A percentile compares a stretch with the other conserved stretches of the same genome.
Conservation (phyloP, 176 grass and related monocot genomes). For the Musa schizocarpa region DNA sequence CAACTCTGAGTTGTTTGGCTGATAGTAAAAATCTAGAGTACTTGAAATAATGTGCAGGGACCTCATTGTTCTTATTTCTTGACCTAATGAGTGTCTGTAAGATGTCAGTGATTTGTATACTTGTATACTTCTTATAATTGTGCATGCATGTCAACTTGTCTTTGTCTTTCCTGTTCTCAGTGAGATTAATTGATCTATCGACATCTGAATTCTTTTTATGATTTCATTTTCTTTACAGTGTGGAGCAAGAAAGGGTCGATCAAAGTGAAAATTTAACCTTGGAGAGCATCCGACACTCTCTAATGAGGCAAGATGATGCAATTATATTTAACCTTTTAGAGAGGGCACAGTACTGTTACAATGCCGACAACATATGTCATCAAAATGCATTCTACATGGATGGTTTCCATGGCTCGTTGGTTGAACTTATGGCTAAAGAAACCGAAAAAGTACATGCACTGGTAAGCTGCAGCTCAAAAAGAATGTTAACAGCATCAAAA, state of each 20-base stretch:
- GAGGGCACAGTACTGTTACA: slow-evolving; percentile 78
- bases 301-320: slow-evolving; percentile 95
- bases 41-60: not conserved
- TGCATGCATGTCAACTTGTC: not conserved
- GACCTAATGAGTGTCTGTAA: not conserved
- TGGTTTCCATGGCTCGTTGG: slow-evolving; percentile 67
- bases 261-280: slow-evolving; percentile 72
- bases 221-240: slow-evolving; percentile 22
- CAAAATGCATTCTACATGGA: slow-evolving; percentile 48
- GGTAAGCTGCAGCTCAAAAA: slow-evolving; percentile 30
- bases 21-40: not conserved
- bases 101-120: not conserved
- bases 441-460: slow-evolving; percentile 82
- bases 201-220: not conserved
- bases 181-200: not conserved
- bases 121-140: not conserved
- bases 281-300: slow-evolving; percentile 57
- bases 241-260: slow-evolving; percentile 61
- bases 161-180: not conserved
- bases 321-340: slow-evolving; percentile 92
- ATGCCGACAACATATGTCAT: slow-evolving; percentile 59
- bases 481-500: not conserved
- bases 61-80: not conserved
- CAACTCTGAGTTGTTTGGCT: not conserved
- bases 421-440: slow-evolving; percentile 73